Conservation (phyloP, 2,329 filamentous ascomycete genomes). For the Penicillium paneum region DNA sequence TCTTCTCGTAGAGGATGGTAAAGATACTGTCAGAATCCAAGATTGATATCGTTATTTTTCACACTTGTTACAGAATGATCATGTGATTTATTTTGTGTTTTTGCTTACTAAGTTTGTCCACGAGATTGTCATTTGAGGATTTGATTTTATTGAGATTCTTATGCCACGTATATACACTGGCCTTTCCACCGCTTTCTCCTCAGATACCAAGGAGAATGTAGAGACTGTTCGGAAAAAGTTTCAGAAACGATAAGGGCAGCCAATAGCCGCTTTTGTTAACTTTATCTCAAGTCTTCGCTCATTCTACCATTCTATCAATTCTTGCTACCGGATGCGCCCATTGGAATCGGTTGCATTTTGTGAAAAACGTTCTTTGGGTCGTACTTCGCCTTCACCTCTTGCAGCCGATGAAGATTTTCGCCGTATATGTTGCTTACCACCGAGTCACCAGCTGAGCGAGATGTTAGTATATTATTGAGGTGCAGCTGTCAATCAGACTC, state of each 20-base stretch:
- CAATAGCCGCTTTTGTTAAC: not conserved
- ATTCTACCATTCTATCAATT: not conserved
- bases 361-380: conserved; percentile 49
- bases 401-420: conserved; percentile 41
- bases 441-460: conserved; percentile 29
- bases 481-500: conserved; percentile 8
- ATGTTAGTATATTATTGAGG: conserved; percentile 7
- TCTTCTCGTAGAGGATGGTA: too few relatives aligned
- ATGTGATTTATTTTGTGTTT: too few relatives aligned
- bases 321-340: not conserved
- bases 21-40: too few relatives aligned
- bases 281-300: not conserved
- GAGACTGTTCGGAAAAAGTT: not conserved
- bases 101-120: too few relatives aligned
- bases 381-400: conserved; percentile 46
- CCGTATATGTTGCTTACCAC: conserved; percentile 45
- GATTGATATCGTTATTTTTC: too few relatives aligned
- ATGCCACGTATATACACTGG: too few relatives aligned
- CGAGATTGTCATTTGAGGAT: too few relatives aligned
- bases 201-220: too few relatives aligned
- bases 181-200: too few relatives aligned
- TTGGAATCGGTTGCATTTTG: conserved; percentile 41
- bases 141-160: too few relatives aligned
- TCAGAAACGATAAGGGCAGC: not conserved
- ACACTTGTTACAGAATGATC: too few relatives aligned